phyloP scores from a whole-genome alignment of 352 stramenopile species.

The Peronospora farinosa region DNA sequence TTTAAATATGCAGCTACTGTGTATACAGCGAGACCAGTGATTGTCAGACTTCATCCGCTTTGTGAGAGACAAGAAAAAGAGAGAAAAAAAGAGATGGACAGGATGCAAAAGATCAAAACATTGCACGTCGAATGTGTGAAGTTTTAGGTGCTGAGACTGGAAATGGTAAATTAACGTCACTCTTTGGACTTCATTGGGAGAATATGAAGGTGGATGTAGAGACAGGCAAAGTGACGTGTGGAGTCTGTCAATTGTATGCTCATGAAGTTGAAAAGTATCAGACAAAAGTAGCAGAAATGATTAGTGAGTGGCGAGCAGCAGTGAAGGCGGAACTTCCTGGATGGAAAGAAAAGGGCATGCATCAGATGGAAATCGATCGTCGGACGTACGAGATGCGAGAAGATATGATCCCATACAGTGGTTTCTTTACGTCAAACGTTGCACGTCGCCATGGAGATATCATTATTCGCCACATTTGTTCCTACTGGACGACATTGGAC shows the following conservation, averaged over 20 bases:
- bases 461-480: slow-evolving; percentile 53
- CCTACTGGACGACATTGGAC: slow-evolving; percentile 34
- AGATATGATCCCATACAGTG: slow-evolving; percentile 51
- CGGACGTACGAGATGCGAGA: slow-evolving; percentile 52
- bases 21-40: slow-evolving; percentile 45
- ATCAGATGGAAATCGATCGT: slow-evolving; percentile 59
- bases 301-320: slow-evolving; percentile 37
- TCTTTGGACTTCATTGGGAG: slow-evolving; percentile 63
- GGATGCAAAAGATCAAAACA: slow-evolving; percentile 18
- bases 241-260: slow-evolving; percentile 39
- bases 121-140: slow-evolving; percentile 23
- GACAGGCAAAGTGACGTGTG: slow-evolving; percentile 30
- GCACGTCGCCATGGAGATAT: slow-evolving; percentile 47
- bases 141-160: slow-evolving; percentile 22
- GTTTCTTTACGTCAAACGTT: slow-evolving; percentile 53
- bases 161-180: slow-evolving; percentile 35
- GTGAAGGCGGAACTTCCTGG: slow-evolving; percentile 28
- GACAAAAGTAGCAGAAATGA: slow-evolving; percentile 35
- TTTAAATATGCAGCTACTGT: slow-evolving; percentile 55
- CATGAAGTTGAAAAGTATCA: slow-evolving; percentile 45
- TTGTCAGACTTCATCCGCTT: slow-evolving; percentile 34
- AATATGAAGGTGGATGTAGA: slow-evolving; percentile 39
- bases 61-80: slow-evolving; percentile 7
- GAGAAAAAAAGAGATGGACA: slow-evolving; percentile 2
- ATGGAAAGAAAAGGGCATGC: slow-evolving; percentile 46